phyloP scores from a whole-genome alignment of 495 filamentous ascomycete species.

The Niebla homalea region DNA sequence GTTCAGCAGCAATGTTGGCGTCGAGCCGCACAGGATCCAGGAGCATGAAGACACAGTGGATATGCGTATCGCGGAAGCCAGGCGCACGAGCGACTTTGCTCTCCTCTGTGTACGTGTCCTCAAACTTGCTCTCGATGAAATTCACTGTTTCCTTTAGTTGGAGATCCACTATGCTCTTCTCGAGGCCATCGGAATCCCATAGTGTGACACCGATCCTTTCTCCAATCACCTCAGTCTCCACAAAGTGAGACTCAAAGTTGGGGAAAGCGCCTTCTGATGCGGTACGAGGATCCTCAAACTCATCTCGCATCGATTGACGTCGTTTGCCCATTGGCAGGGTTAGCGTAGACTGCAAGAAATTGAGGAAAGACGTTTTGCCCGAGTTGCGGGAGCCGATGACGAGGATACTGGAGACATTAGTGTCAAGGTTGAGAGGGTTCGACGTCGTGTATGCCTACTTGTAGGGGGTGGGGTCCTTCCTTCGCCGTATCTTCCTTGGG shows the following conservation, averaged over 20 bases:
- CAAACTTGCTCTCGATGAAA: constrained; percentile 95
- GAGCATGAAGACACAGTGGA: constrained; percentile 88
- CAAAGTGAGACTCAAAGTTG: constrained; percentile 71
- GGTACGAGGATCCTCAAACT: constrained; percentile 32
- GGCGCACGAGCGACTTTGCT: constrained; percentile 92
- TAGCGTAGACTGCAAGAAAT: constrained; percentile 79
- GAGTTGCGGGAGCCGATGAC: constrained; percentile 79
- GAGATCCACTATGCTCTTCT: constrained; percentile 85
- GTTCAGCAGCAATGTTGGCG: constrained; percentile 59
- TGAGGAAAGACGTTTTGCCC: constrained; percentile 93
- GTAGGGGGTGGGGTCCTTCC: constrained; percentile 95
- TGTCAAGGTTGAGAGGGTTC: constrained; percentile 1
- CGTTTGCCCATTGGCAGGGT: constrained; percentile 66
- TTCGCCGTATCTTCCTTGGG: constrained; percentile 77
- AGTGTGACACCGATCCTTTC: constrained; percentile 88
- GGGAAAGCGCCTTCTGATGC: constrained; percentile 35
- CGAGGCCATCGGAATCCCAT: constrained; percentile 90
- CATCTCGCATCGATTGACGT: constrained; percentile 35
- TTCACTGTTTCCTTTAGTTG: constrained; percentile 81
- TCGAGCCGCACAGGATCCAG: constrained; percentile 83
- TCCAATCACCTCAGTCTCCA: constrained; percentile 88
- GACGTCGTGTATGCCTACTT: constrained; percentile 54
- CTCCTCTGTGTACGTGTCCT: constrained; percentile 94
- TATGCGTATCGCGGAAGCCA: constrained; percentile 88
- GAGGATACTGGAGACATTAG: constrained; percentile 51